Evolutionary conservation across 306 rosid genomes (phyloP).

Genomic region (Herpetospermum pedunculosum): DNA sequence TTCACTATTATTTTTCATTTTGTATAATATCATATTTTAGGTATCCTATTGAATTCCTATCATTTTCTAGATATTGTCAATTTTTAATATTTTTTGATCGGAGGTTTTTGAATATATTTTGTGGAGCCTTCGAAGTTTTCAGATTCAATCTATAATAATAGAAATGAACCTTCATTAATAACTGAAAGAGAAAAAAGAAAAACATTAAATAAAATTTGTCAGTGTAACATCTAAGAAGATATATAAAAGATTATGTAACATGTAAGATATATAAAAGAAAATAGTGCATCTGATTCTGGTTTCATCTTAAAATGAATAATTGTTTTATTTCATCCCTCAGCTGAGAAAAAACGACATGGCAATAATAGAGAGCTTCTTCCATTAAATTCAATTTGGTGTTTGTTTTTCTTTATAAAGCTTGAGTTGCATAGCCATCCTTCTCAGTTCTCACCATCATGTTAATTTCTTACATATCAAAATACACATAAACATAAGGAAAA

Average conservation of each 20-base stretch:
- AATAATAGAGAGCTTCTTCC: neutral
- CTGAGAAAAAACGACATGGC: conserved; percentile 5
- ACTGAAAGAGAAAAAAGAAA: neutral
- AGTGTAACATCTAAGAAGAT: no score
- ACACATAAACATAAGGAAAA: neutral
- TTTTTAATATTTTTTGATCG: no score
- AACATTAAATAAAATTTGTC: no score
- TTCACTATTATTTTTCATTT: no score
- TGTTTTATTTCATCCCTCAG: neutral
- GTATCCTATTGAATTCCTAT: no score
- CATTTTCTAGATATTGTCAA: no score
- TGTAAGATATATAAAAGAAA: neutral
- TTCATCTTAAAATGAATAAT: neutral
- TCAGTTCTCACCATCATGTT: neutral
- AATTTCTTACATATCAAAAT: neutral
- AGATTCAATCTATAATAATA: neutral
- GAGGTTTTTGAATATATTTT: no score
- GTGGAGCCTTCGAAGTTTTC: no score
- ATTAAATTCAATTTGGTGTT: neutral
- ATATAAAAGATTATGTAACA: conserved; percentile 8
- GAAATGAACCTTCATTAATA: neutral
- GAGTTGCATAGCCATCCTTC: neutral
- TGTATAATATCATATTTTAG: no score
- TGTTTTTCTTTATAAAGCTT: neutral
- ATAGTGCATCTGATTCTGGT: neutral